Evolutionary conservation across 1,139 yeast species (phyloP), one percentile per base, ranked within the genome.

Genomic region (Magnusiomyces ingens): DNA sequence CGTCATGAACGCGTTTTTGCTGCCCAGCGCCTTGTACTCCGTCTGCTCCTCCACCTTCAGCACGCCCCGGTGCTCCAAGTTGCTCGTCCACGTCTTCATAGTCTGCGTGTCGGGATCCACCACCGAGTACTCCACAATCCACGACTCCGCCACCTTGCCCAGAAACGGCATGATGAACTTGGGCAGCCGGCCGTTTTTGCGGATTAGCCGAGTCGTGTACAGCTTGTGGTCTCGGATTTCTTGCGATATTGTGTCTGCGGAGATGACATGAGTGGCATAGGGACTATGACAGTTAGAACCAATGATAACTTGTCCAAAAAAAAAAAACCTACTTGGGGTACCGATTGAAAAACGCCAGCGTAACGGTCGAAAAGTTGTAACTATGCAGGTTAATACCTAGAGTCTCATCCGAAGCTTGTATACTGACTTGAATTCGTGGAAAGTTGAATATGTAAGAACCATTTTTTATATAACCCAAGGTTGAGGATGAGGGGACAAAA

Each of bases 141-240:
- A 89, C 8, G 91, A 77, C 59, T 87, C 85, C 38, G 87, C 75
- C 41, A 82, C 81, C 54, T 78, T 74, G 1, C 95, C 94, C 58
- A 91, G 70, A 55, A 91, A 78, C 5, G 95, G 95, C 61, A 78
- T 80, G 50, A 86, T 81, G 78, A 94, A 90, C 45, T 74, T 71
- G 3, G 98, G 98, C 50, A 91, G 74, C 60, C 89, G 75, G 5
- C 98, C 98, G 1, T 80, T 75, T 66, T 93, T 93, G 60, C 80
- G 79, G 55, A 91, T 82, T 48, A 93, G 71, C 62, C 93, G 77
- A 10, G 95, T 87, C 41, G 88, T 81, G 61, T 81, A 78, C 51
- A 90, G 75, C 52, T 82, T 74, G 15, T 79, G 70, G 0, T 67
- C 65, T 60, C 85, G 91, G 32, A 85, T 75, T 59, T 73, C 70